Evolutionary conservation across 345 rosid genomes (phyloP).

Genomic region (Aegle marmelos): DNA sequence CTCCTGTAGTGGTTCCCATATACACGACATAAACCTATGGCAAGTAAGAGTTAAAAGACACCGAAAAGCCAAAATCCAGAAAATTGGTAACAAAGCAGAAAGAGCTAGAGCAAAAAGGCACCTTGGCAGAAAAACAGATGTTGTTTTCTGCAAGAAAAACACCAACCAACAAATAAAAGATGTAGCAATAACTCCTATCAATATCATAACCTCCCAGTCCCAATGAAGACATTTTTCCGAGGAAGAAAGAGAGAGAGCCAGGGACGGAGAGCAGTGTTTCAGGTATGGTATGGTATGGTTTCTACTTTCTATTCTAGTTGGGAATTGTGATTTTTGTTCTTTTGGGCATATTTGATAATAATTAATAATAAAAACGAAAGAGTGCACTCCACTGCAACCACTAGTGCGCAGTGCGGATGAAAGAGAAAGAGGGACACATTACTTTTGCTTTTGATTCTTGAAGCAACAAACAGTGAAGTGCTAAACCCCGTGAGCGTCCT

Average conservation of each 20-base stretch:
- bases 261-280: neutral
- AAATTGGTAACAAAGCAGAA: neutral
- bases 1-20: conserved; percentile 34
- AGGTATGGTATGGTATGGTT: neutral
- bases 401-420: neutral
- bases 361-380: neutral
- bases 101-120: neutral
- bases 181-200: neutral
- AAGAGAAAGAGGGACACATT: neutral
- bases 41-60: neutral
- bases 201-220: neutral
- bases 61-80: conserved; percentile 3
- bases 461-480: neutral
- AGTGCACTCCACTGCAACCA: neutral
- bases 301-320: too few relatives aligned
- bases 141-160: conserved; percentile 14
- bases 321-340: neutral
- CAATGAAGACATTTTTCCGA: conserved; percentile 1
- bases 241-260: neutral
- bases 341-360: neutral
- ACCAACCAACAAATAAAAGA: conserved; percentile 16
- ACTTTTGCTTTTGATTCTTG: neutral
- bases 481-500: neutral
- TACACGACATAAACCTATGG: conserved; percentile 46
- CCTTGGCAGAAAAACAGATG: conserved; percentile 30